A percentile compares a stretch with the other conserved stretches of the same genome.
Conservation (phyloP, 1,284 basidiomycete genomes). For the Xerocomus amazonicus region DNA sequence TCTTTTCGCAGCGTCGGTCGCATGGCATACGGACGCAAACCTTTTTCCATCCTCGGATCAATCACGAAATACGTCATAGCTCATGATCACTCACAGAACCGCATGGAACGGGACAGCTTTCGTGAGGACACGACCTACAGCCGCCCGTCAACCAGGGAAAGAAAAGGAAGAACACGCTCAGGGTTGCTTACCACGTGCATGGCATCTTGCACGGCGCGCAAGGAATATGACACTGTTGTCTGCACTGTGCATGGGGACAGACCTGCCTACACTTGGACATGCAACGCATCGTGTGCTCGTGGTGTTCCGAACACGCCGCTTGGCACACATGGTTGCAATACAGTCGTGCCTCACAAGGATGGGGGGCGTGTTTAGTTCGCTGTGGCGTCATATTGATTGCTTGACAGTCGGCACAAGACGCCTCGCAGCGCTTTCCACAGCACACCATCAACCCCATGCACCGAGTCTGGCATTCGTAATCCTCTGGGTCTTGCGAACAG, state of each 20-base stretch:
- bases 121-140: slow-evolving; percentile 50
- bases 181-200: slow-evolving; percentile 49
- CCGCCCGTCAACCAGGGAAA: not conserved
- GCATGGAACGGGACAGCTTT: slow-evolving; percentile 61
- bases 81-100: slow-evolving; percentile 51
- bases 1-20: slow-evolving; percentile 49
- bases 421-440: slow-evolving; percentile 51
- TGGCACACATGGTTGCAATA: slow-evolving; percentile 60
- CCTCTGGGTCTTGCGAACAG: slow-evolving; percentile 46
- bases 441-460: slow-evolving; percentile 51
- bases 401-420: slow-evolving; percentile 53
- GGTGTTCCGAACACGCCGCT: slow-evolving; percentile 47
- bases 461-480: slow-evolving; percentile 38
- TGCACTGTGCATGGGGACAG: slow-evolving; percentile 53
- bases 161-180: not conserved
- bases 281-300: slow-evolving; percentile 50
- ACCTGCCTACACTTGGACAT: slow-evolving; percentile 49
- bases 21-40: slow-evolving; percentile 68
- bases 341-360: slow-evolving; percentile 51
- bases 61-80: not conserved
- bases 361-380: slow-evolving; percentile 41
- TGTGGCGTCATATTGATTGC: slow-evolving; percentile 23
- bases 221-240: slow-evolving; percentile 45
- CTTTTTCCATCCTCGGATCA: slow-evolving; percentile 34
- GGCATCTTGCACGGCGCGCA: slow-evolving; percentile 64